These are phyloP conservation scores for Patellifolia procumbens DNA, from an alignment of 179 eudicot species.

Conservation along the genomic window DNA sequence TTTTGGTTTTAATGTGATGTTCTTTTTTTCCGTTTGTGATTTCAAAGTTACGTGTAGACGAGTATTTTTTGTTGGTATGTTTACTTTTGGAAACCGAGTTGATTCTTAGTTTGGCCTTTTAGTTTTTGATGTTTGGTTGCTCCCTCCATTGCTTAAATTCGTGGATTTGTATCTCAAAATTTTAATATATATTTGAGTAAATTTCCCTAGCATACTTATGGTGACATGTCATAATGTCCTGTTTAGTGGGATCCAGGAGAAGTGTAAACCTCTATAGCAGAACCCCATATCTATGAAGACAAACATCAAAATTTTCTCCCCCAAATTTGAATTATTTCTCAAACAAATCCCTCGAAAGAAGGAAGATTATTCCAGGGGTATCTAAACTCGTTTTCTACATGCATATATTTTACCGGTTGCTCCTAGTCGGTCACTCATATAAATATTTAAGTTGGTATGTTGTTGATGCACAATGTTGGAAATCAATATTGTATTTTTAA, in stretches of 20 bases:
- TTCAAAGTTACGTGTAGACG: too few relatives aligned
- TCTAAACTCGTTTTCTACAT: too few relatives aligned
- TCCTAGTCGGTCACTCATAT: too few relatives aligned
- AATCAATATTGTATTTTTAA: too few relatives aligned
- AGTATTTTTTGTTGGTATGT: not conserved
- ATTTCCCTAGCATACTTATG: not conserved
- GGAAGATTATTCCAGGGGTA: too few relatives aligned
- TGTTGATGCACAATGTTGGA: too few relatives aligned
- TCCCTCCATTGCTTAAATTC: not conserved
- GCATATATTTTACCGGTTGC: too few relatives aligned
- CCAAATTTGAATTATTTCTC: not conserved
- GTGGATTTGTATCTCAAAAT: not conserved
- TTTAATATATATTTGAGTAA: not conserved
- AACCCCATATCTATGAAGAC: not conserved
- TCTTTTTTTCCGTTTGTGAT: too few relatives aligned
- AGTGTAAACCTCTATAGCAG: not conserved
- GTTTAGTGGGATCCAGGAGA: not conserved
- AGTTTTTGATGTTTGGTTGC: not conserved
- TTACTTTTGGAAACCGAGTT: not conserved
- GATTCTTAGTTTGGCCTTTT: not conserved
- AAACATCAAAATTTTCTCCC: not conserved
- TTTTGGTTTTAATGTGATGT: too few relatives aligned
- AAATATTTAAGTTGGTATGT: too few relatives aligned
- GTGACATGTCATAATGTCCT: not conserved
- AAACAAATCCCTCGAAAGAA: slow-evolving; percentile 1